Evolutionary conservation across 768 basidiomycete genomes (phyloP).

Genomic region (Glaciozyma martinii): DNA sequence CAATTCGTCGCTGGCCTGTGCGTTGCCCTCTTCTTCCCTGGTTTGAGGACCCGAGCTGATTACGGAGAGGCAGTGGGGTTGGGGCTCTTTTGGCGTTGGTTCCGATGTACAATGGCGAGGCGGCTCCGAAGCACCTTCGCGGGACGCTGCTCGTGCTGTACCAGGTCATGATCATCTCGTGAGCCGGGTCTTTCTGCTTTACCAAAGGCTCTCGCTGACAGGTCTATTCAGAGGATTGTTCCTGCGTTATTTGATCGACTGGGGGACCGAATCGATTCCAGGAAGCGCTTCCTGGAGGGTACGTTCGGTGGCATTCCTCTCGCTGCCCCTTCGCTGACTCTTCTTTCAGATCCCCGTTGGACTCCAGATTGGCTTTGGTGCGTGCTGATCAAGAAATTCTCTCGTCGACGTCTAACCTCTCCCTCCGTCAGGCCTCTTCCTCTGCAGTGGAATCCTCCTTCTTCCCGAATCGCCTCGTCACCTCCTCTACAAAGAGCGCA

Average conservation of each 20-base stretch:
- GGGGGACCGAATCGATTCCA: slow-evolving; percentile 52
- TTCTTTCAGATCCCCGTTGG: slow-evolving; percentile 48
- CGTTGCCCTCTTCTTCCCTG: background rate
- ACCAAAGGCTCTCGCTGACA: background rate
- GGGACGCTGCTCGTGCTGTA: slow-evolving; percentile 65
- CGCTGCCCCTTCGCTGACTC: background rate
- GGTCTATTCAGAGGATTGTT: slow-evolving; percentile 42
- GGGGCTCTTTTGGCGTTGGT: slow-evolving; percentile 50
- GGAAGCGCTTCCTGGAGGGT: slow-evolving; percentile 56
- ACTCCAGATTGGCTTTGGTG: slow-evolving; percentile 55
- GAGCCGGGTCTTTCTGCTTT: too few relatives aligned
- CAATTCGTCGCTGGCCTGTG: slow-evolving; percentile 60
- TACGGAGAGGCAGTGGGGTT: slow-evolving; percentile 45
- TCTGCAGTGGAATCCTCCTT: slow-evolving; percentile 40
- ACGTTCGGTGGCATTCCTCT: background rate
- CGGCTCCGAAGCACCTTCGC: slow-evolving; percentile 63
- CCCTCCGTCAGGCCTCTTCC: background rate
- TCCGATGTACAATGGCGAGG: slow-evolving; percentile 64
- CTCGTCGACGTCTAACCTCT: background rate
- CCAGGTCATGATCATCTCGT: slow-evolving; percentile 46
- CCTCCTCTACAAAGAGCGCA: slow-evolving; percentile 37
- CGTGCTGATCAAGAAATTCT: background rate
- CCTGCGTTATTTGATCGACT: slow-evolving; percentile 61
- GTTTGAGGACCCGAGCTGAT: background rate
- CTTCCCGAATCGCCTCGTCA: slow-evolving; percentile 65